Evolutionary conservation across 768 basidiomycete genomes (phyloP).

Genomic region (Hygrocybe punicea): DNA sequence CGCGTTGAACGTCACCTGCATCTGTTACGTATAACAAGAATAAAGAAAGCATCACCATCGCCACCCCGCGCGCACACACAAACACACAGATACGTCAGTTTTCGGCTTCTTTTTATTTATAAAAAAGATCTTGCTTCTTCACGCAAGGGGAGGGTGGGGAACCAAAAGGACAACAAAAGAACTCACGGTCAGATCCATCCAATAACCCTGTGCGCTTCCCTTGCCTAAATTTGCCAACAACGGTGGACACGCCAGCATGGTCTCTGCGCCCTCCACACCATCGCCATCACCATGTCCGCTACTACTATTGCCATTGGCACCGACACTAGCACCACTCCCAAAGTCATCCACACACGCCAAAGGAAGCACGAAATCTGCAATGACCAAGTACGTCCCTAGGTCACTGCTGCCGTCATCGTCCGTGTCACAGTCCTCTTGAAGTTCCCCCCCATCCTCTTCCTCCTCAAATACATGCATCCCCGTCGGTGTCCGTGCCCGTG

Average conservation of each 20-base stretch:
- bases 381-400: constrained; percentile 55
- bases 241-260: constrained; percentile 53
- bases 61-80: no score
- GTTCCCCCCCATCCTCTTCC: no score
- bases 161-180: background rate
- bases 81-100: background rate
- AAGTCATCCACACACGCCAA: constrained; percentile 61
- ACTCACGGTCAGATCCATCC: constrained; percentile 64
- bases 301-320: constrained; percentile 9
- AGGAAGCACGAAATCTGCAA: constrained; percentile 70
- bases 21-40: constrained; percentile 48
- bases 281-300: constrained; percentile 32
- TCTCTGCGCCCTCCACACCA: constrained; percentile 51
- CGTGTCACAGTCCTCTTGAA: no score
- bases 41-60: no score
- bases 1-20: constrained; percentile 65
- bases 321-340: constrained; percentile 8
- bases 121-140: no score
- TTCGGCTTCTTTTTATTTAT: no score
- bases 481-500: no score
- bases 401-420: background rate
- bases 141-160: no score
- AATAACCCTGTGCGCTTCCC: constrained; percentile 66
- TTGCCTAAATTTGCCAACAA: constrained; percentile 73
- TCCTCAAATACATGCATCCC: no score